A percentile compares a stretch with the other conserved stretches of the same genome.
phyloP scores from a whole-genome alignment of 768 basidiomycete species.

The Coprinellus micaceus region DNA sequence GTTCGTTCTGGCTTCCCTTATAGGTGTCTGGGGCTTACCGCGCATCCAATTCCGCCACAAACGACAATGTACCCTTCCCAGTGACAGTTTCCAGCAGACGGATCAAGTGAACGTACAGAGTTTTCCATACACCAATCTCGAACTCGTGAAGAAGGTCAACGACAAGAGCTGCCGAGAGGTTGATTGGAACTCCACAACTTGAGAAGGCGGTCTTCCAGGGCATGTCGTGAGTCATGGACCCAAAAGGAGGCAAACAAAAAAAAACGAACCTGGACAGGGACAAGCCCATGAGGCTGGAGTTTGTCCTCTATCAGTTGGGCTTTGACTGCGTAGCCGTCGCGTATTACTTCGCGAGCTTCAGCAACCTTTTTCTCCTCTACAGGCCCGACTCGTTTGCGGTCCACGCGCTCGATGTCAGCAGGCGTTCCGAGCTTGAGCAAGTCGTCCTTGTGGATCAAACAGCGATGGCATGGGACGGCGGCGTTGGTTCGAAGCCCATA shows the following conservation, averaged over 20 bases:
- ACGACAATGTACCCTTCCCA: slow-evolving; percentile 7
- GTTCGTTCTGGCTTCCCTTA: too few species aligned
- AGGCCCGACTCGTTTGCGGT: not conserved
- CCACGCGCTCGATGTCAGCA: not conserved
- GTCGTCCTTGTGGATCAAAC: slow-evolving; percentile 23
- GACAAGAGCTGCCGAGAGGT: slow-evolving; percentile 26
- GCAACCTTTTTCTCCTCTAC: not conserved
- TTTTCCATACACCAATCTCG: slow-evolving; percentile 37
- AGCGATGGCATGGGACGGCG: slow-evolving; percentile 33
- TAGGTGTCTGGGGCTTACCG: too few species aligned
- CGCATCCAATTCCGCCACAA: slow-evolving; percentile 20
- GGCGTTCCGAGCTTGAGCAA: slow-evolving; percentile 25
- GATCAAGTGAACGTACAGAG: slow-evolving; percentile 31
- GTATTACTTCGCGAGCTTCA: not conserved
- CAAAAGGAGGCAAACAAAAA: slow-evolving; percentile 22
- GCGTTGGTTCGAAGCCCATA: slow-evolving; percentile 32
- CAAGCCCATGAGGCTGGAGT: not conserved
- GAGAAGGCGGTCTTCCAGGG: slow-evolving; percentile 28
- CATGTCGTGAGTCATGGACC: not conserved
- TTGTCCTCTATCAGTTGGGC: too few species aligned
- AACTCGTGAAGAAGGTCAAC: slow-evolving; percentile 35
- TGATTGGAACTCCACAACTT: slow-evolving; percentile 6
- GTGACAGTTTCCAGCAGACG: slow-evolving; percentile 22
- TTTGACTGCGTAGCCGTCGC: too few species aligned
- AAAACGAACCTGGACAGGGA: not conserved